These are phyloP conservation scores for Ceratopteris richardii DNA, from an alignment of 75 land plant genomes.

Conservation along the genomic window DNA sequence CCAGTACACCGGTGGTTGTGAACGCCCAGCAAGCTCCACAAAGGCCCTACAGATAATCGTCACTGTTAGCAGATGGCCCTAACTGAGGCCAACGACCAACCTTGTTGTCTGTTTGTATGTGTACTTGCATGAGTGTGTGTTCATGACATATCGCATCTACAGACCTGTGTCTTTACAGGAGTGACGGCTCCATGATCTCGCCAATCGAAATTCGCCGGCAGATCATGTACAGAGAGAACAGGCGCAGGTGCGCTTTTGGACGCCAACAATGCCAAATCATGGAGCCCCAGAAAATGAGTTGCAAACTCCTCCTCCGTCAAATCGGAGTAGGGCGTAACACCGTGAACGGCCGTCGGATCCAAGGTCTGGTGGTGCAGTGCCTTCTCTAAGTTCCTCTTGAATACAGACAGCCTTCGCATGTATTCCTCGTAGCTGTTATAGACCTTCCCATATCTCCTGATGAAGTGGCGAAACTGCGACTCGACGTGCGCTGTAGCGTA, in stretches of 20 bases:
- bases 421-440: constrained; percentile 62
- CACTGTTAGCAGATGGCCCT: no score
- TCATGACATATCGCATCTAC: no score
- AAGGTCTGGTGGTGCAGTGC: constrained; percentile 72
- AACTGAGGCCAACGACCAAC: no score
- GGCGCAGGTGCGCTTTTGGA: constrained; percentile 13
- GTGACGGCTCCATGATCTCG: constrained; percentile 44
- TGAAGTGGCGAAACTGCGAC: constrained; percentile 38
- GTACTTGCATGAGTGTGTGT: no score
- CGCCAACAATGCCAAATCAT: background rate
- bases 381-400: constrained; percentile 55
- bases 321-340: constrained; percentile 90
- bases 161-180: constrained; percentile 37
- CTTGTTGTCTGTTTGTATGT: no score
- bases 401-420: constrained; percentile 50
- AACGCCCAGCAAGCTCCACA: constrained; percentile 56
- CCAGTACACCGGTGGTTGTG: constrained; percentile 49
- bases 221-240: constrained; percentile 25
- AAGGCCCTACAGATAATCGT: constrained; percentile 23
- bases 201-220: constrained; percentile 42
- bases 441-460: constrained; percentile 40
- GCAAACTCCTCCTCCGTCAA: constrained; percentile 74
- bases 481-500: constrained; percentile 15
- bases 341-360: constrained; percentile 80
- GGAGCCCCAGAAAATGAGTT: constrained; percentile 40